Percentiles rank a stretch among this genome's conserved stretches.
Evolutionary conservation across 192 early-diverging fungal genomes (phyloP).

Genomic region (Rhizophagus sp.): DNA sequence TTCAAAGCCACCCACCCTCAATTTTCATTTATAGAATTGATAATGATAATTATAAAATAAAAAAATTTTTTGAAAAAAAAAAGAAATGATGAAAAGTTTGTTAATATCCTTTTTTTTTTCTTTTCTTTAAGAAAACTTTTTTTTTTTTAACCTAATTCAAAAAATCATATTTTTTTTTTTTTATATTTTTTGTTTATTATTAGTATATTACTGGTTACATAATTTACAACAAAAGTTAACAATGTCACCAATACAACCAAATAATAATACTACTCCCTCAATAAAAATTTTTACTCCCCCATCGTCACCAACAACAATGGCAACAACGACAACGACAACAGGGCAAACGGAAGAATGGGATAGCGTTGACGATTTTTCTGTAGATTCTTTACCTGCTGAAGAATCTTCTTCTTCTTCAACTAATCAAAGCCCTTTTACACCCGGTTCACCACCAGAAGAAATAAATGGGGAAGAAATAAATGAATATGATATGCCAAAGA

Average conservation of each 20-base stretch:
- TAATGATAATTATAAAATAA: no score
- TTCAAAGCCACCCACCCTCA: no score
- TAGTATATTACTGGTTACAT: no score
- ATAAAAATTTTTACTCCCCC: conserved; percentile 22
- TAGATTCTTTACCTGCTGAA: conserved; percentile 23
- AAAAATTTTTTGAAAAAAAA: no score
- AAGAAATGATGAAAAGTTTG: no score
- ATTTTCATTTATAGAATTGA: no score
- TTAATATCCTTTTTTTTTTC: no score
- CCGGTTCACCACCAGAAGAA: conserved; percentile 26
- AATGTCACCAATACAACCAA: not conserved
- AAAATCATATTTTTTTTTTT: no score
- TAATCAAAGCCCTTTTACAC: conserved; percentile 20
- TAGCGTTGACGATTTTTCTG: conserved; percentile 28
- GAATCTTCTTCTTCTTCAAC: conserved; percentile 24
- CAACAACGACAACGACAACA: not conserved
- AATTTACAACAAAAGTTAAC: not conserved
- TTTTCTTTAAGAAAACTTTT: no score
- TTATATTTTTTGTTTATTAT: no score
- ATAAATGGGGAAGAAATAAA: conserved; percentile 19
- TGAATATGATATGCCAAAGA: not conserved
- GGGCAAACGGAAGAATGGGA: conserved; percentile 27
- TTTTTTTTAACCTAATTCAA: not conserved
- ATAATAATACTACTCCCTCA: conserved; percentile 2
- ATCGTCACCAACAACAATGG: conserved; percentile 10